These are phyloP conservation scores for Takakia lepidozioides DNA, from an alignment of 225 moss, liverwort and hornwort species.

Conservation along the genomic window DNA sequence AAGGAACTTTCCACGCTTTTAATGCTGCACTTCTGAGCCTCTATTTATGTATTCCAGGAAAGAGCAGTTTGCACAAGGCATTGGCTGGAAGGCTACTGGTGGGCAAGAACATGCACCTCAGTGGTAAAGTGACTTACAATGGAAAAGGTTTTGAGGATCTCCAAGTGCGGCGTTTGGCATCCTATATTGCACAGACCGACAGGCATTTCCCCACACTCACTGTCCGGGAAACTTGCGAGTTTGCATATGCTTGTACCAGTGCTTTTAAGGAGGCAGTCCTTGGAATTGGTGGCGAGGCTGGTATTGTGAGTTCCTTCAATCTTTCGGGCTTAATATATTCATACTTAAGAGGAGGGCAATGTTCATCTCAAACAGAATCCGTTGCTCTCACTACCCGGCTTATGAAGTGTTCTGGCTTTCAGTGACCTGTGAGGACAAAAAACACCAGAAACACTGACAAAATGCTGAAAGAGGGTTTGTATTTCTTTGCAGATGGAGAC, in stretches of 20 bases:
- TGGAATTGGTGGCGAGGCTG: constrained; percentile 13
- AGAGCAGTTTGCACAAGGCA: constrained; percentile 75
- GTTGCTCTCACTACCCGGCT: background rate
- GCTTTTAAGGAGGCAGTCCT: constrained; percentile 17
- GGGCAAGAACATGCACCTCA: constrained; percentile 31
- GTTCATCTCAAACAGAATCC: background rate
- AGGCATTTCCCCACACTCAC: constrained; percentile 61
- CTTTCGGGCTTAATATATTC: background rate
- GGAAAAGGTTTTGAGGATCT: constrained; percentile 43
- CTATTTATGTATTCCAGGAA: constrained; percentile 31
- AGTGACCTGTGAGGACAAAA: too few relatives aligned
- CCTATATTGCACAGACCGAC: constrained; percentile 77
- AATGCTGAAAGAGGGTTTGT: background rate
- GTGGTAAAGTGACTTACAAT: constrained; percentile 65
- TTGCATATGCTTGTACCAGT: constrained; percentile 65
- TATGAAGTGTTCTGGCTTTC: background rate
- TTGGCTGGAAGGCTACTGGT: constrained; percentile 56
- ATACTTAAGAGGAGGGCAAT: too few relatives aligned
- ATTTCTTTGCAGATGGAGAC: constrained; percentile 41
- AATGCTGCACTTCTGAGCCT: too few relatives aligned
- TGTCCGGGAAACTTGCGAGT: constrained; percentile 67
- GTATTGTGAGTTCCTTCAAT: constrained; percentile 13
- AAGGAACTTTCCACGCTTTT: too few relatives aligned
- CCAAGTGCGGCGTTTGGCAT: constrained; percentile 61
- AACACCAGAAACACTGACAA: background rate